Base-by-base conservation (phyloP, 2,329 filamentous ascomycete species). In the Colletotrichum lindemuthianum region DNA sequence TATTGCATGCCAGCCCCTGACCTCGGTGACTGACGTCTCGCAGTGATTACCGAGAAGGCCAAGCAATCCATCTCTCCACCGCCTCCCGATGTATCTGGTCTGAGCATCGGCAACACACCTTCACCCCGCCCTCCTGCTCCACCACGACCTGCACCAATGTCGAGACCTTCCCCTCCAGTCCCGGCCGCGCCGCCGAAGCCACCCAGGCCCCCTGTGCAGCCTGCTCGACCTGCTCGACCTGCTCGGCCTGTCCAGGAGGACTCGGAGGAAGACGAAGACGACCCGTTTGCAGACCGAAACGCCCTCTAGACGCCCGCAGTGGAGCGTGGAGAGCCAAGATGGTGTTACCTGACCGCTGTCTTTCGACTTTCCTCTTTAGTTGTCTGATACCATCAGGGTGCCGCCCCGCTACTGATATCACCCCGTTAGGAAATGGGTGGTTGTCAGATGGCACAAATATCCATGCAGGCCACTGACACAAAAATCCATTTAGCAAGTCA, bases 201-300 rank as follows among this genome's bases (percentile, higher is more conserved):
- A 65, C 78, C 76, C 32, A 69, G 76, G 15, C 71, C 65, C 66
- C 73, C 73, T 43, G 68, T 69, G 32, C 70, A 72, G 41, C 71
- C 24, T 4, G 24, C 24, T 24, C 78, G 78, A 65, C 78, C 77
- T 32, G 69, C 76, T n/a, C 71, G 65, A 66, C 73, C 73, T 43
- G 68, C 69, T 32, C 70, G 72, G 41, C 71, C 41, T 44, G 56
- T 63, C 71, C 52, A 78, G 73, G 69, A 76, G 76, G 40, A 78
- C 82, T 37, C 81, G 13, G 86, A 88, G 11, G 83, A 83, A 3
- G 89, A 91, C 8, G 91, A 93, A n/a, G 86, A 96, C 68, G 88
- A 97, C 73, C 93, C 93, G 0, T 97, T 97, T 75, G 92, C 91
- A 4, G 93, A 97, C 74, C 86, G 86, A 45, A 94, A 97, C 73